These are phyloP conservation scores for Ogataea pilisensis DNA, from an alignment of 805 yeast species.

Conservation along the genomic window DNA sequence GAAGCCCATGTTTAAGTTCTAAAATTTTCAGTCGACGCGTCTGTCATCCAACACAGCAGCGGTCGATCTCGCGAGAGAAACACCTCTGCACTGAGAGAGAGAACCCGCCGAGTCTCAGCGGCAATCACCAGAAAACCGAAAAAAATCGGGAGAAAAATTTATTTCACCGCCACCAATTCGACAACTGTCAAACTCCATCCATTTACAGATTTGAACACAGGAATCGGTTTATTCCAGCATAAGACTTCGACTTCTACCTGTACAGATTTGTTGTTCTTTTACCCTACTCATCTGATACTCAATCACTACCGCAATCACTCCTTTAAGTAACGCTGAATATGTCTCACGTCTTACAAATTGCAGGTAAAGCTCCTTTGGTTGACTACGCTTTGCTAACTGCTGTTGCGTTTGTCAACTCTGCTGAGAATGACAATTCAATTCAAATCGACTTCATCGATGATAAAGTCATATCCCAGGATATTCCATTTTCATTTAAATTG, in stretches of 20 bases:
- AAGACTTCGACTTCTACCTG: too few species aligned
- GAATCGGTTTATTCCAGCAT: too few species aligned
- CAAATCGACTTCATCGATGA: constrained; percentile 68
- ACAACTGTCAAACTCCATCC: not conserved
- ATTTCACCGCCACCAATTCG: not conserved
- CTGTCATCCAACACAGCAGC: too few species aligned
- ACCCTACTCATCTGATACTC: too few species aligned
- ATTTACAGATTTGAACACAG: too few species aligned
- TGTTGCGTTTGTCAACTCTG: constrained; percentile 63
- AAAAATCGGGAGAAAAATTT: too few species aligned
- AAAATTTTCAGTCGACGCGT: too few species aligned
- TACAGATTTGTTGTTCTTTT: too few species aligned
- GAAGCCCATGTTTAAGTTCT: too few species aligned
- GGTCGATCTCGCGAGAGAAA: not conserved
- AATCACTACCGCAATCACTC: too few species aligned
- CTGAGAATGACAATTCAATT: constrained; percentile 40
- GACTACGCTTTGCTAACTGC: constrained; percentile 80
- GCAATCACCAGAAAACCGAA: too few species aligned
- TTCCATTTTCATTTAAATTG: constrained; percentile 39
- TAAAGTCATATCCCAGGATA: constrained; percentile 48
- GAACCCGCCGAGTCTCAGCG: too few species aligned
- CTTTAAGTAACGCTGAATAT: constrained; percentile 17
- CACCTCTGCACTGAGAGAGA: not conserved
- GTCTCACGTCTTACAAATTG: constrained; percentile 55
- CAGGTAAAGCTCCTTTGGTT: constrained; percentile 80